Percentiles rank a stretch among this genome's conserved stretches.
Conservation (phyloP, 129 eudicot genomes). For the Flaveria linearis region DNA sequence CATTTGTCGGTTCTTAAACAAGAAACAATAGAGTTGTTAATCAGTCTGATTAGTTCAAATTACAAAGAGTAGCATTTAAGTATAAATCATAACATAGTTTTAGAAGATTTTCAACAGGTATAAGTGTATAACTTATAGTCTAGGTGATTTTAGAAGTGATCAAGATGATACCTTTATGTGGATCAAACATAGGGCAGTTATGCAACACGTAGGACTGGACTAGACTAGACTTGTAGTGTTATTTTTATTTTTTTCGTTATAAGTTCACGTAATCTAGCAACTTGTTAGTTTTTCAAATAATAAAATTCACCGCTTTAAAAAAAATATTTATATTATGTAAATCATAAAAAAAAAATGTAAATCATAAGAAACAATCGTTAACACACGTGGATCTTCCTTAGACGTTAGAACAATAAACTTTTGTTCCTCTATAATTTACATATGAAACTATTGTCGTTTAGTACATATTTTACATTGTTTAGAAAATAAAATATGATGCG, state of each 20-base stretch:
- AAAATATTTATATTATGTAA: background rate
- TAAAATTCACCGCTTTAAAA: too few relatives aligned
- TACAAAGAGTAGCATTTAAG: slow-evolving; percentile 7
- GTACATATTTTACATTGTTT: background rate
- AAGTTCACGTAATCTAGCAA: too few relatives aligned
- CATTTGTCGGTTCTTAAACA: slow-evolving; percentile 37
- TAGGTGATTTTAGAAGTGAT: too few relatives aligned
- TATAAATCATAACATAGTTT: background rate
- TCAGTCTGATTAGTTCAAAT: background rate
- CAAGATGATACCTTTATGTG: too few relatives aligned
- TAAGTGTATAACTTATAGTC: too few relatives aligned
- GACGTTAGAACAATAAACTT: background rate
- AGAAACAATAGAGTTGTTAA: background rate
- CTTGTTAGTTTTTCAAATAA: too few relatives aligned
- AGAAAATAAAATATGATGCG: background rate
- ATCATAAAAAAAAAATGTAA: background rate
- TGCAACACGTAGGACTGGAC: too few relatives aligned
- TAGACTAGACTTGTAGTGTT: too few relatives aligned
- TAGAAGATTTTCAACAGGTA: too few relatives aligned
- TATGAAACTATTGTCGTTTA: slow-evolving; percentile 26
- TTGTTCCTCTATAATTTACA: slow-evolving; percentile 16
- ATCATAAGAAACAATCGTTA: background rate
- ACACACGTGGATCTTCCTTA: slow-evolving; percentile 25
- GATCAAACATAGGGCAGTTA: too few relatives aligned
- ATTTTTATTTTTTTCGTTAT: too few relatives aligned